Conservation (phyloP, 257 asterid genomes). For the Solanum etuberosum region DNA sequence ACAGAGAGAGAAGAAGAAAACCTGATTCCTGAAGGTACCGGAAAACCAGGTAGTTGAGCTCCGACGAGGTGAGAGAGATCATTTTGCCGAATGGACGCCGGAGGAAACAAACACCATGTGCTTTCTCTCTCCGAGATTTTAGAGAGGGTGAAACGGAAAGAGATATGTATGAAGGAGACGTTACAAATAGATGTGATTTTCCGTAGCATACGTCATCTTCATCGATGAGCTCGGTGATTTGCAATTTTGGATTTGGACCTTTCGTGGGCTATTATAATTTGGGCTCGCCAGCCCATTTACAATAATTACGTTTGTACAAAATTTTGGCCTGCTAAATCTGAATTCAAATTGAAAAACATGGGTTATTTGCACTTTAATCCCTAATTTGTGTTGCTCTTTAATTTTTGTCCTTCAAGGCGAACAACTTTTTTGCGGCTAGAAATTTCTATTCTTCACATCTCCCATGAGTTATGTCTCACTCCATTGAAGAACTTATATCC, state of each 20-base stretch:
- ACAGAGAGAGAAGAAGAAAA: background rate
- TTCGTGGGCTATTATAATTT: background rate
- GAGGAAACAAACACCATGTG: background rate
- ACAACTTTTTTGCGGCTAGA: background rate
- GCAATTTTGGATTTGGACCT: background rate
- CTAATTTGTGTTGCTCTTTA: background rate
- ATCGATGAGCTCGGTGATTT: background rate
- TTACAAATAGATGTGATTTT: background rate
- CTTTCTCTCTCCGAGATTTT: background rate
- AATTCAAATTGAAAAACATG: background rate
- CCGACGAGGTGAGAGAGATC: conserved; percentile 64
- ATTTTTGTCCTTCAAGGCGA: background rate
- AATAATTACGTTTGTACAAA: background rate
- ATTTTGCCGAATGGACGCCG: conserved; percentile 20
- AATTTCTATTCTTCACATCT: background rate
- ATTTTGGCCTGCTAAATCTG: background rate
- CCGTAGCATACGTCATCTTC: background rate
- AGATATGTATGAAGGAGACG: background rate
- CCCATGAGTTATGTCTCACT: background rate
- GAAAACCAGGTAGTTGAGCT: conserved; percentile 77
- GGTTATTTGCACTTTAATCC: background rate
- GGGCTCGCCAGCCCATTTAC: background rate
- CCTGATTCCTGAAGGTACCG: conserved; percentile 95
- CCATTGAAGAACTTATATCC: background rate
- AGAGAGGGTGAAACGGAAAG: background rate